Evolutionary conservation across 495 filamentous ascomycete species (phyloP), one percentile per base, ranked within the genome.

Genomic region (Xanthoparmelia taractica): DNA sequence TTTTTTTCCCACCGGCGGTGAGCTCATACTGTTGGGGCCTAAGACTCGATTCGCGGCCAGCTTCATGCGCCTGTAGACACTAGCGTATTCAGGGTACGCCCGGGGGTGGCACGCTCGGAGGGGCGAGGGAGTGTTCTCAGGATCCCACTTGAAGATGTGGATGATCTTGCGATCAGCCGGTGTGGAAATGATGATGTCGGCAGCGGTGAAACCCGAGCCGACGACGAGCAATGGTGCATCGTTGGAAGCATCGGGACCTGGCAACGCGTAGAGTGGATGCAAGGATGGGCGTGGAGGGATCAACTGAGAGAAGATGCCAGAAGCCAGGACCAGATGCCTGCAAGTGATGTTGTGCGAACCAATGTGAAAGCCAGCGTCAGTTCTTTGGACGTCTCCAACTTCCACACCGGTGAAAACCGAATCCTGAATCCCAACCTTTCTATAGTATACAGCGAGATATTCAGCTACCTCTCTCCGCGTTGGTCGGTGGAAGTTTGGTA

Each of bases 31-130:
- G 65, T 34, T 71, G 64, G 23, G 72, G 57, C 61, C 57, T 0
- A 50, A 47, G 20, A 29, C n/a, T 7, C 45, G 25, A 17, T 77
- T 65, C 1, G 76, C 78, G 4, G 83, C 78, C 10, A 76, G 71
- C 70, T 84, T 87, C 85, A 88, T 88, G 29, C 80, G 73, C 23
- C 82, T 76, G 66, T 88, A 87, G 13, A 88, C 75, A 48, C 78
- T 74, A 0, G 85, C 84, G 68, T 88, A 87, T 61, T 88, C 85
- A 0, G 85, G 85, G 66, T 88, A 88, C 41, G 84, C 85, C 23
- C 81, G 76, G 45, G 82, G 78, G 71, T 88, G 85, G 52, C 85
- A 88, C 29, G 79, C 79, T 11, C 80, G 79, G 25, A 87, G 70
- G 1, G 85, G 85, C 0, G 82, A 85, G 0, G 84, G 83, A 33